Evolutionary conservation across 176 grass and related monocot species (phyloP), one percentile per base, ranked within the genome.

Genomic region (Guadua angustifolia): DNA sequence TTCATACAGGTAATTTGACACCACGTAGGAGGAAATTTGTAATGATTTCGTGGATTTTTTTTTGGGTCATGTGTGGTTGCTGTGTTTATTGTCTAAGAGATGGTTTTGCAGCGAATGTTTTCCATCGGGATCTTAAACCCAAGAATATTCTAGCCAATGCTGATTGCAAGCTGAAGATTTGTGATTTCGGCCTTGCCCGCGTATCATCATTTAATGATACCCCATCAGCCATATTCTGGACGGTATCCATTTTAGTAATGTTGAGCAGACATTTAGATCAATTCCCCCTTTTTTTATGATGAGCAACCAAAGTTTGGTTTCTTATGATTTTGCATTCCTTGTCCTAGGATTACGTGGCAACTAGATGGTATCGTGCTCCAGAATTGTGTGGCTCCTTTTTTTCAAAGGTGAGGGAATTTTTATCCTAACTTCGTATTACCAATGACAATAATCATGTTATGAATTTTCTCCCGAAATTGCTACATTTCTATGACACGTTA

Each of bases 111-210:
- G 94, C 91, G 9, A 97, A 84, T 79, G 94, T 97, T 80, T 97
- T 97, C 75, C 94, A 97, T 81, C 78, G 94, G 75, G 94, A 97
- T 88, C 88, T 97, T 86, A 97, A 97, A 83, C 94, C 94, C 25
- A 97, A 97, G 89, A 97, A 97, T 69, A 94, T 97, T 94, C 85
- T 97, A 74, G 94, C 94, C 16, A 97, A 97, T 81, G 94, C 94
- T 57, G 94, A 97, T 61, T 97, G 91, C 79, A 97, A 90, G 75
- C 78, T 97, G 55, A 97, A 97, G 78, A 88, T 97, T 77, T 97
- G 94, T 69, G 94, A 97, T 86, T 94, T 97, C 19, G 94, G 94
- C 50, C 85, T 97, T 84, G 94, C 94, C 38, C 94, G 94, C 15
- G 94, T 97, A 33, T 97, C 94, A 33, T 97, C 94, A 70, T 94